Percentiles rank a stretch among this genome's conserved stretches.
Evolutionary conservation across 257 asterid species (phyloP).

Genomic region (Paulownia fortunei): DNA sequence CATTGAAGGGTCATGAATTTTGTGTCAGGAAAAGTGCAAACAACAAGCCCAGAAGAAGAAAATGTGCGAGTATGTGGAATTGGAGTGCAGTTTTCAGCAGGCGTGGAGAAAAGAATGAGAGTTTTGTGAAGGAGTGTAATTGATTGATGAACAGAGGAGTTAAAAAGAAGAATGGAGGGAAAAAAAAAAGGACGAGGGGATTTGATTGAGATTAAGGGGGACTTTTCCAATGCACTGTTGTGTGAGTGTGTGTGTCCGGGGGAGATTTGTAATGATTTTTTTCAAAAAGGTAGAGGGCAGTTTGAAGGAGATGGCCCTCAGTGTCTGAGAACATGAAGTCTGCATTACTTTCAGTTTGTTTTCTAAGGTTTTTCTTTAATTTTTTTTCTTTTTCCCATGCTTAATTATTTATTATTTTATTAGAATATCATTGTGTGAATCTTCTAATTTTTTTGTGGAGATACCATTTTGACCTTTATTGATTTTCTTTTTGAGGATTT

Average conservation of each 20-base stretch:
- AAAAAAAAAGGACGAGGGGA: constrained; percentile 13
- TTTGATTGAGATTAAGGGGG: constrained; percentile 26
- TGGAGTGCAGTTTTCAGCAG: constrained; percentile 26
- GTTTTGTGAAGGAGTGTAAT: constrained; percentile 18
- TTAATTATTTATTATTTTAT: background rate
- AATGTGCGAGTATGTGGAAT: constrained; percentile 16
- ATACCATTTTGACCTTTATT: constrained; percentile 17
- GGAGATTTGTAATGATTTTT: constrained; percentile 30
- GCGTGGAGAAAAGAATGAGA: constrained; percentile 28
- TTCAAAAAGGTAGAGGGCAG: constrained; percentile 29
- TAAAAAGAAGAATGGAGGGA: constrained; percentile 33
- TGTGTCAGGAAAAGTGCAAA: constrained; percentile 44
- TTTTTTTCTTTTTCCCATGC: background rate
- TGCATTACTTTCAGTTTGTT: background rate
- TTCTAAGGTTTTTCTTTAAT: background rate
- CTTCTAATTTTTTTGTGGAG: background rate
- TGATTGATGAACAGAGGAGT: constrained; percentile 20
- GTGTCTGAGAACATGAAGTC: constrained; percentile 9
- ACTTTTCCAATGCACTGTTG: constrained; percentile 27
- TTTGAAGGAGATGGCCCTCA: constrained; percentile 31
- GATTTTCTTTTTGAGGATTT: background rate
- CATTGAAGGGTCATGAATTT: constrained; percentile 29
- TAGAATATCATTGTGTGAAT: background rate
- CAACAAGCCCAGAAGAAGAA: constrained; percentile 26
- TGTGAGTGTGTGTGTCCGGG: background rate